Evolutionary conservation across 768 basidiomycete species (phyloP).

Genomic region (Amanita rubescens): DNA sequence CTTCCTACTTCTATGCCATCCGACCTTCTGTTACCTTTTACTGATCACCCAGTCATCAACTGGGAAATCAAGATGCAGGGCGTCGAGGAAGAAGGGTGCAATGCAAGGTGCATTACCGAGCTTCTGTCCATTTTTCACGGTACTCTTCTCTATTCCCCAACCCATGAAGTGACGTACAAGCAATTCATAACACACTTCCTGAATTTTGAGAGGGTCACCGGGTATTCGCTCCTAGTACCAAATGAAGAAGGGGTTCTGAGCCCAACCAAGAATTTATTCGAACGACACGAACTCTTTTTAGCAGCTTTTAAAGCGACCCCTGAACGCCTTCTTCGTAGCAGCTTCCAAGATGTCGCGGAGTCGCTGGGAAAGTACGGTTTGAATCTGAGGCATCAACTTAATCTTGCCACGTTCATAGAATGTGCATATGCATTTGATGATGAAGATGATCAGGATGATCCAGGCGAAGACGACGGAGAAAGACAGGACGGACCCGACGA

Average conservation of each 20-base stretch:
- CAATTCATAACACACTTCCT: background rate
- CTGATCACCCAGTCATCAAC: background rate
- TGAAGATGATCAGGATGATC: background rate
- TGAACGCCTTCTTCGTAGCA: conserved; percentile 14
- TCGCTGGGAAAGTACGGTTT: conserved; percentile 24
- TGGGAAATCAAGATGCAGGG: background rate
- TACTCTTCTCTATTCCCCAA: background rate
- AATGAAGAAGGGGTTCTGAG: conserved; percentile 20
- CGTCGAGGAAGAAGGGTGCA: background rate
- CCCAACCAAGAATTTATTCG: conserved; percentile 24
- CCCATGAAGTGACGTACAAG: background rate
- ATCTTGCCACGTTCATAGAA: conserved; percentile 26
- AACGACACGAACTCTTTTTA: conserved; percentile 28
- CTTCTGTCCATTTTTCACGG: background rate
- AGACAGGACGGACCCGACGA: too few relatives aligned
- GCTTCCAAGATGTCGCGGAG: conserved; percentile 22
- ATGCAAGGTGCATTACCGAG: background rate
- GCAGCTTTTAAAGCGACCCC: conserved; percentile 33
- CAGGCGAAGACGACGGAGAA: too few relatives aligned
- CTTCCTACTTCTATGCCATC: conserved; percentile 10
- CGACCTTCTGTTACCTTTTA: background rate
- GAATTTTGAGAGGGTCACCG: conserved; percentile 2
- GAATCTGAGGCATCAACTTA: conserved; percentile 19
- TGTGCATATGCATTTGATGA: conserved; percentile 28
- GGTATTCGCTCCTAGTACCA: conserved; percentile 23